Evolutionary conservation across 768 basidiomycete species (phyloP), one percentile per base, ranked within the genome.

Genomic region (Hericium erinaceus): DNA sequence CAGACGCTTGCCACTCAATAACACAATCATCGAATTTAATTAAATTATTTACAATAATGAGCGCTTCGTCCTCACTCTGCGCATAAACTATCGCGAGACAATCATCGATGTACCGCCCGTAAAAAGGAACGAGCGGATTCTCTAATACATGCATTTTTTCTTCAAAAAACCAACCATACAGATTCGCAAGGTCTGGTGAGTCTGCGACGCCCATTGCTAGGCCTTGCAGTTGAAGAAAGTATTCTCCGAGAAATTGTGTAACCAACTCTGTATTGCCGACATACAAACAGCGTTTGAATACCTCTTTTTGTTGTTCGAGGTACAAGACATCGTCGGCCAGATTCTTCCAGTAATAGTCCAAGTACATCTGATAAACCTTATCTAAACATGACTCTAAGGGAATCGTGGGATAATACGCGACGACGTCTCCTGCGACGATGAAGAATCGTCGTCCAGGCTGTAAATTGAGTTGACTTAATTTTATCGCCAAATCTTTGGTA

Each of bases 41-140:
- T 41, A 41, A 41, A 41, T 41, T 41, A 2, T 41, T n/a, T 3
- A 41, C n/a, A n/a, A 41, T 41, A 41, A 4, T 5, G 40, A 41
- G 13, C 12, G 40, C 40, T 41, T 41, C 40, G 40, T 13, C n/a
- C 40, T 41, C 40, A 41, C 40, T 41, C 40, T 12, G n/a, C 12
- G 40, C 40, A 41, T 50, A 58, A 0, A 63, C 56, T 0, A 65
- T 59, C 1, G 64, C 64, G 0, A 70, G 49, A 37, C 63, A 64
- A 51, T 73, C 71, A 57, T 73, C 70, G 60, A 73, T 73, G 55
- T 69, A 73, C 0, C 70, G 46, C 2, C 69, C 67, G 55, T 71
- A 73, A 46, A 67, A 71, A 4, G 56, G 52, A 12, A 68, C 54
- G 4, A 26, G 10, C 0, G 62, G 62, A 44, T 67, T 28, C 26